Evolutionary conservation across 345 rosid species (phyloP).

Genomic region (Hibiscus mutabilis): DNA sequence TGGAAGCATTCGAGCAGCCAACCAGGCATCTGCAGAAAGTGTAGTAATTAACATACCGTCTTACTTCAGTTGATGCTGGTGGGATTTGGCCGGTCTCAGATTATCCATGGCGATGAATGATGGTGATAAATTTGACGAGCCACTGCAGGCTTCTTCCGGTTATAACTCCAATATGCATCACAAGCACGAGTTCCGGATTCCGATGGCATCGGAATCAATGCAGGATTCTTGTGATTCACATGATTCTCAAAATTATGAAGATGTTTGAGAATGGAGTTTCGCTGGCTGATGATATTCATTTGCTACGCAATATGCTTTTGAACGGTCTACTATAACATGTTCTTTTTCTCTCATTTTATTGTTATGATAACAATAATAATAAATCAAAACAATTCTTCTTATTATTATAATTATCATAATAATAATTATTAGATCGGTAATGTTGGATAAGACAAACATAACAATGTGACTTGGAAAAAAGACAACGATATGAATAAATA

Average conservation of each 20-base stretch:
- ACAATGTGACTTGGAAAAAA: too few relatives aligned
- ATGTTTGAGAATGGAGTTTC: too few relatives aligned
- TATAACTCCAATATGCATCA: not conserved
- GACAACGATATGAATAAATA: too few relatives aligned
- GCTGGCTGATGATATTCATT: too few relatives aligned
- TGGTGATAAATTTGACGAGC: too few relatives aligned
- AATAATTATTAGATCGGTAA: too few relatives aligned
- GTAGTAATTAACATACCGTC: conserved; percentile 31
- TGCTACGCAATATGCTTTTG: not conserved
- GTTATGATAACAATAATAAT: not conserved
- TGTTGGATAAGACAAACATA: too few relatives aligned
- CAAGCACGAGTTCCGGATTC: not conserved
- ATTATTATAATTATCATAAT: too few relatives aligned
- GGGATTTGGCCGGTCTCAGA: too few relatives aligned
- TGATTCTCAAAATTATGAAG: not conserved
- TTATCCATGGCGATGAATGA: too few relatives aligned
- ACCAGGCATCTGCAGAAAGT: conserved; percentile 91
- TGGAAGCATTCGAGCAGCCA: conserved; percentile 93
- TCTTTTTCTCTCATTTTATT: not conserved
- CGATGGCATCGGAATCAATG: not conserved
- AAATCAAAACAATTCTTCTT: too few relatives aligned
- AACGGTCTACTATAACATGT: not conserved
- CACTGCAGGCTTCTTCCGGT: not conserved
- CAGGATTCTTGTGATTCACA: not conserved
- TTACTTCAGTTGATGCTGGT: conserved; percentile 1